phyloP scores from a whole-genome alignment of 2,329 filamentous ascomycete species.

The Torrubiellomyces zombiae region DNA sequence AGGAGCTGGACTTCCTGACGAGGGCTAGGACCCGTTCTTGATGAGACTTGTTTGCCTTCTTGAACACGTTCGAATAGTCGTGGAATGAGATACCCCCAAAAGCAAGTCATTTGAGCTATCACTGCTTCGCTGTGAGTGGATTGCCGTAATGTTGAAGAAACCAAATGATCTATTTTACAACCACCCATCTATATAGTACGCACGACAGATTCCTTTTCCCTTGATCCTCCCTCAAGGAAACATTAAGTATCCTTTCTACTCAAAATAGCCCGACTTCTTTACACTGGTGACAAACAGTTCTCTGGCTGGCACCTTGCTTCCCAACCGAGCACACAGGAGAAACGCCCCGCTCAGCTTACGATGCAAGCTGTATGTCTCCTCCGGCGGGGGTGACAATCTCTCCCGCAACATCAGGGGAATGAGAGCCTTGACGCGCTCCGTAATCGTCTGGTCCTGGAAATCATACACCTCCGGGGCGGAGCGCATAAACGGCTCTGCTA shows the following conservation, averaged over 20 bases:
- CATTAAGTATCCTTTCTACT: conserved; percentile 1
- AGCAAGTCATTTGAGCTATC: no score
- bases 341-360: conserved; percentile 93
- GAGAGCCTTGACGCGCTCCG: conserved; percentile 70
- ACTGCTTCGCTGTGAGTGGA: no score
- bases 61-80: no score
- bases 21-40: conserved; percentile 8
- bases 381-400: conserved; percentile 74
- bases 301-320: conserved; percentile 66
- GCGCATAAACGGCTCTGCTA: conserved; percentile 77
- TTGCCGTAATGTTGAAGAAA: no score
- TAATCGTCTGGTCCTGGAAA: conserved; percentile 89
- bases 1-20: conserved; percentile 36
- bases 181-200: no score
- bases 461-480: conserved; percentile 73
- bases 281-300: conserved; percentile 56
- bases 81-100: no score
- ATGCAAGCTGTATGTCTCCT: conserved; percentile 94
- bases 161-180: no score
- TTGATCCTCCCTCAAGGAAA: no score
- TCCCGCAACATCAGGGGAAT: conserved; percentile 92
- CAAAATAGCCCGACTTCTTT: conserved; percentile 15
- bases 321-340: conserved; percentile 71
- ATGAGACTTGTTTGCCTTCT: no score
- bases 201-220: no score